Conservation (phyloP, 306 rosid genomes). For the Vigna angularis region DNA sequence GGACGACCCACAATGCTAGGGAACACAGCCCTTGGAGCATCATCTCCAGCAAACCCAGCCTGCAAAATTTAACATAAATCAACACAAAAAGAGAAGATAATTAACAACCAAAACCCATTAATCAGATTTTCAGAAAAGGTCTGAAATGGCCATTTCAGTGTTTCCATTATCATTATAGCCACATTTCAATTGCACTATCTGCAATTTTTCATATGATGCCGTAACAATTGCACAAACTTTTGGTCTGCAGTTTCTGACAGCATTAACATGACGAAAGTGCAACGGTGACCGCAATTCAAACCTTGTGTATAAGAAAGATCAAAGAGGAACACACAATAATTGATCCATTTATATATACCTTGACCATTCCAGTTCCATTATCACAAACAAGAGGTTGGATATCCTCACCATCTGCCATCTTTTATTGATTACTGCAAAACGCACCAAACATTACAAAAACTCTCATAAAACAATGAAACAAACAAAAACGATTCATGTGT, state of each 20-base stretch:
- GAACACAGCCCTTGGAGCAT: conserved; percentile 98
- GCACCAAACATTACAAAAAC: conserved; percentile 23
- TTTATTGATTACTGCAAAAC: conserved; percentile 49
- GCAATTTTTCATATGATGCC: too few species aligned
- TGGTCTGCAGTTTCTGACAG: neutral
- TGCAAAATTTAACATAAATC: conserved; percentile 37
- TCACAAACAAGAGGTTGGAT: conserved; percentile 98
- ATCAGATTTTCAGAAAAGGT: neutral
- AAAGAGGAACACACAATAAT: conserved; percentile 13
- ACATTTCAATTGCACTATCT: neutral
- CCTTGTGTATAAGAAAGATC: conserved; percentile 3
- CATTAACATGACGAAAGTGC: neutral
- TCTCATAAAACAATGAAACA: neutral
- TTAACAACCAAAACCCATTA: neutral
- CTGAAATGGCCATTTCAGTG: neutral
- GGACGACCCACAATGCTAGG: conserved; percentile 99
- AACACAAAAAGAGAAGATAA: neutral
- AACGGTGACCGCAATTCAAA: neutral
- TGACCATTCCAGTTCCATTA: conserved; percentile 98
- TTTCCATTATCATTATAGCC: neutral
- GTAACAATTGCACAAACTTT: neutral
- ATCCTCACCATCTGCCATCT: conserved; percentile 89
- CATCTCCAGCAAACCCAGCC: conserved; percentile 99
- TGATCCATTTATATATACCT: conserved; percentile 68
- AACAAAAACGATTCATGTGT: conserved; percentile 17